Evolutionary conservation across 371 early-diverging fungal genomes (phyloP).

Genomic region (Nematocida ausubeli): DNA sequence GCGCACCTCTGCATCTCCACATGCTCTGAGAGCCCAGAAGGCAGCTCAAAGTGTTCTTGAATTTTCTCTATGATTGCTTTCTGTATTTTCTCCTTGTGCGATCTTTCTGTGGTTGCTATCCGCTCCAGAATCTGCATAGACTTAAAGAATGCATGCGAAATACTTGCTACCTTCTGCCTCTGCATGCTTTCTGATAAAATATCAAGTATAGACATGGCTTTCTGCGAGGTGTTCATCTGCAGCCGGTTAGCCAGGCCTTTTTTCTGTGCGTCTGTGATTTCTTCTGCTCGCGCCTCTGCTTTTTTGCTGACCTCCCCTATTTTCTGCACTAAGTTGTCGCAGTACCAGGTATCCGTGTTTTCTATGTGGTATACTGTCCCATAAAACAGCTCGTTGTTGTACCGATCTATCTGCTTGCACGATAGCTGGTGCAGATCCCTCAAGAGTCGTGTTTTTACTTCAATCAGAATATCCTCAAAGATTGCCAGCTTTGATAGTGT

Average conservation of each 20-base stretch:
- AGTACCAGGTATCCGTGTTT: slow-evolving; percentile 35
- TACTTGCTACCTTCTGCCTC: not conserved
- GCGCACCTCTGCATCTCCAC: not conserved
- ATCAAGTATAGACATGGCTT: not conserved
- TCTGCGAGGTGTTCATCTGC: not conserved
- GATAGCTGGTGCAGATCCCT: not conserved
- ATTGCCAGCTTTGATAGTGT: slow-evolving; percentile 32
- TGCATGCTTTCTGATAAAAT: not conserved
- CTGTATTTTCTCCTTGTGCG: slow-evolving; percentile 1
- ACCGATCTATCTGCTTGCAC: not conserved
- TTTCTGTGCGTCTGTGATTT: slow-evolving; percentile 1
- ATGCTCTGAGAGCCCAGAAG: not conserved
- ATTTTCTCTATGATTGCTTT: slow-evolving; percentile 4
- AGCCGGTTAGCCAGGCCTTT: not conserved
- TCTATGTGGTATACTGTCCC: slow-evolving; percentile 50
- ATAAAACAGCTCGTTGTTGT: slow-evolving; percentile 41
- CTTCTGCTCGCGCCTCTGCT: not conserved
- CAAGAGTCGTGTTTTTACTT: not conserved
- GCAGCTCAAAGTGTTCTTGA: not conserved
- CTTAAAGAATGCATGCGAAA: slow-evolving; percentile 15
- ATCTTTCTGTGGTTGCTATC: slow-evolving; percentile 33
- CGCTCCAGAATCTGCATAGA: not conserved
- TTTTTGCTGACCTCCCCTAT: not conserved
- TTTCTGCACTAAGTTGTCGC: slow-evolving; percentile 36
- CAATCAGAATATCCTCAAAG: slow-evolving; percentile 28